Base-by-base conservation (phyloP, 306 rosid species). In the Cicer pinnatifidum region DNA sequence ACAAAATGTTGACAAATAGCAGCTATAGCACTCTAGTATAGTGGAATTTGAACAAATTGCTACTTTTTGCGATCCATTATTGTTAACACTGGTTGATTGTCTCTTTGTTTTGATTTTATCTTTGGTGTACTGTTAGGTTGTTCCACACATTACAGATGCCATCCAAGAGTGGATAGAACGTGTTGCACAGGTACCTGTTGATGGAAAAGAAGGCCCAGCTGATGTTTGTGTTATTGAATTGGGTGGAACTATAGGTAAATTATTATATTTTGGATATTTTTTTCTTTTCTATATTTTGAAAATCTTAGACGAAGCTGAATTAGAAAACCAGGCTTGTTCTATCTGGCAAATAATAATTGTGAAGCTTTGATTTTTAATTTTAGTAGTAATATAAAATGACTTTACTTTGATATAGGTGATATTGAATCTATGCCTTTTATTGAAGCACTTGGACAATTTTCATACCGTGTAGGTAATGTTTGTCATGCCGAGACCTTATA, bases 151-250 rank as follows among this genome's bases (percentile, higher is more conserved):
- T 54, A 90, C 96, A 1, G 92, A 90, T 72, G 96, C 96, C 67
- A 82, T 90, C 80, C 96, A 90, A 82, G 96, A 86, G 44, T 90
- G 96, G 96, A 90, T 90, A 79, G 91, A 90, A 82, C 85, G 85
- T 53, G 96, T 84, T 39, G 90, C 96, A 61, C 76, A 77, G 59
- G 75, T 88, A 69, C 89, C 96, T 3, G 92, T 90, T 16, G 96
- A 90, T 62, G 96, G 92, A 77, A 83, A 88, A 70, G 91, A 88
- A 77, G 89, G 91, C 64, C 82, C 91, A 9, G 89, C 96, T 39
- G 96, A 90, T 81, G 92, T 90, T 46, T 90, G 96, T 86, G 92
- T 90, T 70, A 84, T 90, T 62, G 96, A 90, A 75, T 83, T 90
- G 86, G 96, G 96, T 75, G 96, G 96, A 83, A 90, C 96, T 73